These are phyloP conservation scores for Omphalotus olearius DNA, from an alignment of 1,284 basidiomycete species.

Conservation along the genomic window DNA sequence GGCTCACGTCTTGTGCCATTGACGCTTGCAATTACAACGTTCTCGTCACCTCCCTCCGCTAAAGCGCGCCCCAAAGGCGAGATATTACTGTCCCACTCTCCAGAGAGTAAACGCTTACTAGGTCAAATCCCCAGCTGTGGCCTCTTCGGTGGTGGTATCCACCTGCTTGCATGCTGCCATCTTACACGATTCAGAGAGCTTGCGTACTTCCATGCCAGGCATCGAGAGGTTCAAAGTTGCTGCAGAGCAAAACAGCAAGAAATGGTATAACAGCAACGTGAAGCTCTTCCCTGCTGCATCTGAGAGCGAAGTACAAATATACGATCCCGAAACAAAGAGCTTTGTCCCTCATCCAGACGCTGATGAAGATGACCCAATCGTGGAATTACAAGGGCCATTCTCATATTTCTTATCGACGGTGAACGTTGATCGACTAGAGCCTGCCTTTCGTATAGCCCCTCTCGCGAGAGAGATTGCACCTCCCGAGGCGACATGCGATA, in stretches of 20 bases:
- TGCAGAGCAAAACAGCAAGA: slow-evolving; percentile 67
- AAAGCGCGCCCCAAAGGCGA: slow-evolving; percentile 20
- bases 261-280: slow-evolving; percentile 68
- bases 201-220: slow-evolving; percentile 68
- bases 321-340: slow-evolving; percentile 44
- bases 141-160: slow-evolving; percentile 65
- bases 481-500: slow-evolving; percentile 54
- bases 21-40: slow-evolving; percentile 53
- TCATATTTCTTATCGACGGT: slow-evolving; percentile 81
- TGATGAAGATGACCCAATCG: slow-evolving; percentile 28
- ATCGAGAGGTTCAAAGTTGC: slow-evolving; percentile 87
- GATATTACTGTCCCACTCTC: background rate
- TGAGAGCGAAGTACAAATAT: slow-evolving; percentile 49
- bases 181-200: slow-evolving; percentile 73
- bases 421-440: slow-evolving; percentile 75
- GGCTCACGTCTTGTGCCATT: slow-evolving; percentile 39
- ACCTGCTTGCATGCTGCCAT: slow-evolving; percentile 89
- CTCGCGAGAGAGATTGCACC: slow-evolving; percentile 55
- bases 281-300: slow-evolving; percentile 45
- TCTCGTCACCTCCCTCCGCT: slow-evolving; percentile 32
- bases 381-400: slow-evolving; percentile 74
- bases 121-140: slow-evolving; percentile 20
- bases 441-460: slow-evolving; percentile 60
- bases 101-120: background rate
- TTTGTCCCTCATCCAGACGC: slow-evolving; percentile 48